Evolutionary conservation across 805 yeast species (phyloP).

Genomic region (Ogataea kodamae): DNA sequence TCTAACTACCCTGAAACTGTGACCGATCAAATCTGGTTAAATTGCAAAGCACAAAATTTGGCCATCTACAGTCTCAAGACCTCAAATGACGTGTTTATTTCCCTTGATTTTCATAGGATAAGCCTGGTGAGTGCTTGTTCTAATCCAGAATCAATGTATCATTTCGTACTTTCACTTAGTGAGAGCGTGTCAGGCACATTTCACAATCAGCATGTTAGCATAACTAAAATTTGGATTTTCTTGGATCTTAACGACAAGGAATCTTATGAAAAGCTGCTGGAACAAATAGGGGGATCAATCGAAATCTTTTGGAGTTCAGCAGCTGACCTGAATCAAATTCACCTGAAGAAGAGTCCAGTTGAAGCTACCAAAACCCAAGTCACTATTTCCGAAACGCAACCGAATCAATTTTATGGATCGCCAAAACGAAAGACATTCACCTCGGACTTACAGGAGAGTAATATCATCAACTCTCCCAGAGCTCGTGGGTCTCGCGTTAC

Average conservation of each 20-base stretch:
- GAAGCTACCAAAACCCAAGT: conserved; percentile 1
- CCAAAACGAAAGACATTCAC: conserved; percentile 4
- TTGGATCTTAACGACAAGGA: conserved; percentile 6
- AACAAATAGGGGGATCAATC: conserved; percentile 1
- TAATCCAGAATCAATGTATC: conserved; percentile 8
- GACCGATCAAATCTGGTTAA: conserved; percentile 8
- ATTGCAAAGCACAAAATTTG: conserved; percentile 1
- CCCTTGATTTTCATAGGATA: conserved; percentile 7
- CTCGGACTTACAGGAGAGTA: conserved; percentile 9
- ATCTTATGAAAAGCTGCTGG: conserved; percentile 5
- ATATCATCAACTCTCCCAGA: conserved; percentile 13
- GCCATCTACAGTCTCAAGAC: conserved; percentile 8
- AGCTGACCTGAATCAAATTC: conserved; percentile 11
- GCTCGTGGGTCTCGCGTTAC: conserved; percentile 2
- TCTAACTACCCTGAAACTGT: conserved; percentile 8
- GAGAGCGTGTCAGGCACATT: conserved; percentile 6
- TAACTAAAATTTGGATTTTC: conserved; percentile 15
- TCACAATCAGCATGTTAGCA: conserved; percentile 2
- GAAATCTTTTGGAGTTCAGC: conserved; percentile 10
- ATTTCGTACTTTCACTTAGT: conserved; percentile 9
- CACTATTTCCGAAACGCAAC: conserved; percentile 6
- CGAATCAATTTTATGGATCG: conserved; percentile 13
- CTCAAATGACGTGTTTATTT: conserved; percentile 5
- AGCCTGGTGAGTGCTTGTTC: conserved; percentile 14
- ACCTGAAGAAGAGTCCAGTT: conserved; percentile 9